Percentiles rank a stretch among this genome's conserved stretches.
Conservation (phyloP, 129 eudicot species). For the Artemisia argyi region DNA sequence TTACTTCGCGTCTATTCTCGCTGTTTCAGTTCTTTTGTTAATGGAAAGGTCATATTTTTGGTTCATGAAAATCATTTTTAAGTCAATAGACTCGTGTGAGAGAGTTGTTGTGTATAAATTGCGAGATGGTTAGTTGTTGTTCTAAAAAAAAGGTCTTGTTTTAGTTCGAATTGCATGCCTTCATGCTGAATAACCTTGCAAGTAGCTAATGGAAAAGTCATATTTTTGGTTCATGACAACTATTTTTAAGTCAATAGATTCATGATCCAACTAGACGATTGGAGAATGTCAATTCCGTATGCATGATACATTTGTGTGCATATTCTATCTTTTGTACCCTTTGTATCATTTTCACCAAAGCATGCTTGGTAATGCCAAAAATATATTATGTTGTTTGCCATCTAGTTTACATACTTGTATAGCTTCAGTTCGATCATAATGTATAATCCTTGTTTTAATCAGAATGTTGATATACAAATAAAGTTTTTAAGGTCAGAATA, state of each 20-base stretch:
- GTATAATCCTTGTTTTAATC: neutral
- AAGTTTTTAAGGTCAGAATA: neutral
- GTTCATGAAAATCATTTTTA: no score
- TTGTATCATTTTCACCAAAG: slow-evolving; percentile 19
- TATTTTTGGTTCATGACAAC: slow-evolving; percentile 11
- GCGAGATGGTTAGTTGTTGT: no score
- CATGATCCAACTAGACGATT: neutral
- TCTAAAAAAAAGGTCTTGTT: no score
- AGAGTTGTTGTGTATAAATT: no score
- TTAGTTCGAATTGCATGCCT: slow-evolving; percentile 23
- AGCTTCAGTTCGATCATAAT: neutral
- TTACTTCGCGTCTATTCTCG: neutral
- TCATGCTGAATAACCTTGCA: slow-evolving; percentile 11
- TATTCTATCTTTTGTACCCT: neutral
- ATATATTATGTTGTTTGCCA: slow-evolving; percentile 23
- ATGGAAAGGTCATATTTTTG: no score
- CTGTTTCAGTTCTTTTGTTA: no score
- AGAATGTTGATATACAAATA: slow-evolving; percentile 4
- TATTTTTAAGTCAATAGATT: slow-evolving; percentile 10
- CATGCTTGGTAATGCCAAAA: slow-evolving; percentile 1
- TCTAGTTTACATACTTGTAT: slow-evolving; percentile 11
- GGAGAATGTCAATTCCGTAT: neutral
- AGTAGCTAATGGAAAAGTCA: slow-evolving; percentile 16
- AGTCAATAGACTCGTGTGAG: no score
- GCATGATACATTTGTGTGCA: neutral